These are phyloP conservation scores for Bromus sterilis DNA, from an alignment of 176 grass and related monocot species.

Conservation along the genomic window DNA sequence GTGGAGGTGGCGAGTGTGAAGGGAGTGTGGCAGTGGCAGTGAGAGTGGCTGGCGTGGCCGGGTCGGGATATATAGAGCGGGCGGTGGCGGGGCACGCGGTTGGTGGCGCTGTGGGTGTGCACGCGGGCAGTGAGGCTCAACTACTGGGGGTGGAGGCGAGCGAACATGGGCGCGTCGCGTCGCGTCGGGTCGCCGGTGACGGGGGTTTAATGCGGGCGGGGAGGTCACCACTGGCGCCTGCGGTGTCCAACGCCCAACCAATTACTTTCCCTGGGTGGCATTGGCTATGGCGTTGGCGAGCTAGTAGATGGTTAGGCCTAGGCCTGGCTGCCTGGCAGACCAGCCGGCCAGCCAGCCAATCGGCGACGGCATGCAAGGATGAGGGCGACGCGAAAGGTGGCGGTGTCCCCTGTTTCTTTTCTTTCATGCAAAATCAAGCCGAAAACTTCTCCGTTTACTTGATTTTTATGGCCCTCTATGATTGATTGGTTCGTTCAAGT, in stretches of 20 bases:
- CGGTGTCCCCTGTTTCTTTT: background rate
- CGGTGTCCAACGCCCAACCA: background rate
- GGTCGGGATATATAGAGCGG: background rate
- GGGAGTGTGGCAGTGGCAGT: background rate
- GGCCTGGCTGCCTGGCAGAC: background rate
- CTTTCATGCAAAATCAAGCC: background rate
- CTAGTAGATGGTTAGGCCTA: background rate
- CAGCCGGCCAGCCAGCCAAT: background rate
- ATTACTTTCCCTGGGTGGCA: background rate
- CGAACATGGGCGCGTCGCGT: background rate
- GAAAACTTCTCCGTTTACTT: background rate
- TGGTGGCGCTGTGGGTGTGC: background rate
- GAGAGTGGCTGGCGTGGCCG: background rate
- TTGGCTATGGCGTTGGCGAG: background rate
- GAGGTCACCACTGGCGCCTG: background rate
- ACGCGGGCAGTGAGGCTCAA: background rate
- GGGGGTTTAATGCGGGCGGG: background rate
- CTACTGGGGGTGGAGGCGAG: background rate
- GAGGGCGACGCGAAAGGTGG: background rate
- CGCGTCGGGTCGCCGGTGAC: background rate
- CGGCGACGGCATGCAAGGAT: background rate
- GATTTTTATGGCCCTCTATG: too few relatives aligned
- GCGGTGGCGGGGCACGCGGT: background rate
- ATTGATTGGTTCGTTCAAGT: too few relatives aligned
- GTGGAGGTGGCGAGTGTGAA: background rate